Evolutionary conservation across 2,329 filamentous ascomycete species (phyloP), one percentile per base, ranked within the genome.

Genomic region (Hymenotorrendiella dingleyae): DNA sequence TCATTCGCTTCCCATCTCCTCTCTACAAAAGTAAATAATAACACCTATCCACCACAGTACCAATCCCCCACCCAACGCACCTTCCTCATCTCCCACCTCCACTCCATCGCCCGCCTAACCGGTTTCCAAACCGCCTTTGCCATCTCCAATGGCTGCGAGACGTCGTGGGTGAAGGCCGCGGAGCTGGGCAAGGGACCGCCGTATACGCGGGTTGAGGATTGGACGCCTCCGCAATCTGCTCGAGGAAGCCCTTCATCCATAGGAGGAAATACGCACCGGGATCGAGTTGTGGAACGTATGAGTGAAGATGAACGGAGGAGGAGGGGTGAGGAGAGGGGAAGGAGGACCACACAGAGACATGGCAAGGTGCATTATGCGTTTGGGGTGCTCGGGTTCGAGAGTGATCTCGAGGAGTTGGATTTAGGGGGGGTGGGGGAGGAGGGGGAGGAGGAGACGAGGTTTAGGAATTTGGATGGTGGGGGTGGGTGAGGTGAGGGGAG

Each of bases 41-140:
- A 16, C 4, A 10, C 34, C 43, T 52, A 35, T 49, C 35, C 32
- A 17, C 21, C 8, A 37, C 71, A 95, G 72, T 94, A 81, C 60
- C 78, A 78, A 54, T 78, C 86, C 46, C 62, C 78, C 4, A 68
- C 65, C 1, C 89, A 97, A 57, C 80, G 93, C 1, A 73, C 76
- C 44, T 94, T 88, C 86, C 76, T 84, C 0, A 74, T 96, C 49
- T 72, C 74, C 24, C 79, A 84, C 21, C 72, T 96, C 42, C 75
- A 80, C 53, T 82, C 88, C 54, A 82, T 94, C 28, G 78, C 84
- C 2, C 78, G 82, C 1, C 71, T 93, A 6, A 95, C 88, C 0
- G 93, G 93, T 0, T 96, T 88, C 85, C 84, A 88, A 55, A 88
- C 84, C 1, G 85, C 88, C 1, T 76, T 79, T 24, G 79, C 89